These are phyloP conservation scores for Epichloe bromicola DNA, from an alignment of 2,329 filamentous ascomycete species.

Conservation along the genomic window DNA sequence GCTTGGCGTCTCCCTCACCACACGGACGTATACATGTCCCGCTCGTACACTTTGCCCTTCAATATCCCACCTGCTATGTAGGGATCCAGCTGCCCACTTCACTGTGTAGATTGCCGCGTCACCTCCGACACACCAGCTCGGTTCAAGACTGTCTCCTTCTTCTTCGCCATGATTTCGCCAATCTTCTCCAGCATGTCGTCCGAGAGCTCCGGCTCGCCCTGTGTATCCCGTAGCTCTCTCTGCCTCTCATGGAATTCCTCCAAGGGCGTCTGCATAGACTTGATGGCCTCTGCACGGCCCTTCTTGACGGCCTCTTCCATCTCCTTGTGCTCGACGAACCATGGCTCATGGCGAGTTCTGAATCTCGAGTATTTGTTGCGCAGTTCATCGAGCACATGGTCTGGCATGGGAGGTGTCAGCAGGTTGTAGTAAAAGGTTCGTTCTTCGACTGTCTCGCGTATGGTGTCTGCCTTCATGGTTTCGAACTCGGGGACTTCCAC, in stretches of 20 bases:
- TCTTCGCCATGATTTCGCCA: slow-evolving; percentile 46
- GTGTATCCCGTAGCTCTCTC: slow-evolving; percentile 35
- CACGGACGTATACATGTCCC: background rate
- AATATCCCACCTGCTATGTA: background rate
- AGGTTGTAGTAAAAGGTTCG: slow-evolving; percentile 71
- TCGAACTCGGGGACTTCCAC: slow-evolving; percentile 33
- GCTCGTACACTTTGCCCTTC: background rate
- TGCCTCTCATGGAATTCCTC: slow-evolving; percentile 46
- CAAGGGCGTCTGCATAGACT: slow-evolving; percentile 40
- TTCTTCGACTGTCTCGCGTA: slow-evolving; percentile 61
- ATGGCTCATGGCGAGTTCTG: slow-evolving; percentile 65
- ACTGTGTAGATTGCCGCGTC: slow-evolving; percentile 3
- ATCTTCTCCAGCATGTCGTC: slow-evolving; percentile 49
- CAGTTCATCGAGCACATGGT: slow-evolving; percentile 70
- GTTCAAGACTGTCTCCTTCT: slow-evolving; percentile 29
- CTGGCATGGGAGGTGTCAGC: slow-evolving; percentile 64
- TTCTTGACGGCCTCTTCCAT: slow-evolving; percentile 38
- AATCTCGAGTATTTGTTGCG: slow-evolving; percentile 72
- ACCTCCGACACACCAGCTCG: slow-evolving; percentile 24
- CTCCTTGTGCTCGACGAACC: slow-evolving; percentile 55
- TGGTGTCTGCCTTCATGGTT: slow-evolving; percentile 55
- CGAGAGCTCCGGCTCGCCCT: slow-evolving; percentile 42
- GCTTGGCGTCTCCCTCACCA: background rate
- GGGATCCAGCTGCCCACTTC: background rate
- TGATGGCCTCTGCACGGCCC: slow-evolving; percentile 16